These are phyloP conservation scores for Zygnema cylindricum DNA, from an alignment of 139 green algal genomes.

Conservation along the genomic window DNA sequence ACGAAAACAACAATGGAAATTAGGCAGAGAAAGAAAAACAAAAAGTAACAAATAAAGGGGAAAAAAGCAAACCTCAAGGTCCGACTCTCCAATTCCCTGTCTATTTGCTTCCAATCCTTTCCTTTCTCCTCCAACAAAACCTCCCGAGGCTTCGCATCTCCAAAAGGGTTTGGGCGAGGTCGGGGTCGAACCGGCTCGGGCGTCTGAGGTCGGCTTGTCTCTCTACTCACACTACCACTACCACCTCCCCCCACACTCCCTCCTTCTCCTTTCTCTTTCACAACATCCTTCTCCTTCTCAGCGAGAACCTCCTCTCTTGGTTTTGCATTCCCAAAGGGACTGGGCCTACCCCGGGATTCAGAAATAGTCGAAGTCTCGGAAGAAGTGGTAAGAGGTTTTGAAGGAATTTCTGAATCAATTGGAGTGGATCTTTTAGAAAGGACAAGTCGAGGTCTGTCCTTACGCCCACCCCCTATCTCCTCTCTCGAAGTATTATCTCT, in stretches of 20 bases:
- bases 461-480: background rate
- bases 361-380: background rate
- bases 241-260: slow-evolving; percentile 70
- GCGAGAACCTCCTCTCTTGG: slow-evolving; percentile 89
- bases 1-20: too few species aligned
- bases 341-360: slow-evolving; percentile 61
- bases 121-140: slow-evolving; percentile 77
- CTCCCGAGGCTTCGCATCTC: slow-evolving; percentile 83
- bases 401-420: too few species aligned
- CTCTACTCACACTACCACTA: too few species aligned
- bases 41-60: too few species aligned
- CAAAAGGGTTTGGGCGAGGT: slow-evolving; percentile 79
- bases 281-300: slow-evolving; percentile 82
- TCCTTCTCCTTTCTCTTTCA: slow-evolving; percentile 75
- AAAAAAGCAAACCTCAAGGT: too few species aligned
- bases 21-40: too few species aligned
- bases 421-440: slow-evolving; percentile 44
- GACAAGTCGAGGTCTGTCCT: slow-evolving; percentile 33
- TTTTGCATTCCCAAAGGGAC: slow-evolving; percentile 82
- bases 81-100: slow-evolving; percentile 42
- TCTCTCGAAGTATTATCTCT: slow-evolving; percentile 1
- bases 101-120: slow-evolving; percentile 56
- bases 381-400: too few species aligned
- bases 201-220: background rate
- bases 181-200: slow-evolving; percentile 12